These are phyloP conservation scores for Ormosia emarginata DNA, from an alignment of 306 rosid species.

Conservation along the genomic window DNA sequence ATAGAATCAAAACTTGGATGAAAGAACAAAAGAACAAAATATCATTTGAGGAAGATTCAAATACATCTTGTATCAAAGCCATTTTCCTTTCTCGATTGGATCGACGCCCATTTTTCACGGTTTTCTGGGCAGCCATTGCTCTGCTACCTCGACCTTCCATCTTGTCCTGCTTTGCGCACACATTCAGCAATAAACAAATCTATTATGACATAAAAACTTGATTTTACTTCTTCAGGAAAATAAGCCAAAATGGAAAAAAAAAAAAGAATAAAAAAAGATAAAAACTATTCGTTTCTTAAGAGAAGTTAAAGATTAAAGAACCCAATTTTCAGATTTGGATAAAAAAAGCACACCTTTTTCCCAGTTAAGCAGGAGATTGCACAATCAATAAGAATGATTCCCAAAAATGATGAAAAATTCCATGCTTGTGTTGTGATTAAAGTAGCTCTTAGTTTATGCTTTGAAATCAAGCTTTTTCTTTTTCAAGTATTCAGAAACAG, in stretches of 20 bases:
- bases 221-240: not conserved
- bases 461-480: slow-evolving; percentile 29
- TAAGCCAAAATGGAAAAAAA: not conserved
- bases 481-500: slow-evolving; percentile 27
- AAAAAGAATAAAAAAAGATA: not conserved
- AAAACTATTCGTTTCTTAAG: slow-evolving; percentile 56
- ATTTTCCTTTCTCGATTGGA: slow-evolving; percentile 77
- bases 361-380: slow-evolving; percentile 22
- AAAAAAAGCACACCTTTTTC: slow-evolving; percentile 40
- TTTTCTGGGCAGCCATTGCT: slow-evolving; percentile 51
- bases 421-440: slow-evolving; percentile 16
- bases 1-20: not conserved
- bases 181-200: slow-evolving; percentile 43
- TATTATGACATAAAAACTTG: not conserved
- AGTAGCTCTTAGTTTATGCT: slow-evolving; percentile 9
- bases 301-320: slow-evolving; percentile 25
- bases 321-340: slow-evolving; percentile 54
- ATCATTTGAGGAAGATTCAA: slow-evolving; percentile 7
- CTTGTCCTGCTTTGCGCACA: slow-evolving; percentile 62
- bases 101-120: slow-evolving; percentile 57
- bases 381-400: slow-evolving; percentile 25
- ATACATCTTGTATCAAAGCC: slow-evolving; percentile 89
- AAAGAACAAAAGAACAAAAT: not conserved
- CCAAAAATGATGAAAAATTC: slow-evolving; percentile 12
- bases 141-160: slow-evolving; percentile 54